Percentiles rank a stretch among this genome's conserved stretches.
Conservation (phyloP, 495 filamentous ascomycete genomes). For the Xylaria bambusicola region DNA sequence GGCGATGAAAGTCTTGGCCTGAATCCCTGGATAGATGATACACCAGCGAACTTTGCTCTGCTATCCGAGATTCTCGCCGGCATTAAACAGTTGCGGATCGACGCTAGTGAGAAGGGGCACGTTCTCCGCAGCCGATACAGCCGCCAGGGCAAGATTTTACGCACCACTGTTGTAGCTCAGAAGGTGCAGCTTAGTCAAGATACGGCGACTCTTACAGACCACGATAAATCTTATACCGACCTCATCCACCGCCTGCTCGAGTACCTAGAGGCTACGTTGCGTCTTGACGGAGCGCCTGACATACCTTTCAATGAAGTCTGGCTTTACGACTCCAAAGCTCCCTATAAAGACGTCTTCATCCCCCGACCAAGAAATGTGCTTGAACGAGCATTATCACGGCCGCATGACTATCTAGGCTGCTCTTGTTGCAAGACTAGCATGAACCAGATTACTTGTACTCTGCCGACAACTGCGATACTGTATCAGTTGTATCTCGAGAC, state of each 20-base stretch:
- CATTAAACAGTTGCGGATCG: constrained; percentile 41
- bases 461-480: constrained; percentile 78
- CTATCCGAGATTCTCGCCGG: constrained; percentile 44
- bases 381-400: constrained; percentile 75
- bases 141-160: constrained; percentile 66
- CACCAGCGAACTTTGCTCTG: constrained; percentile 32
- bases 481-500: constrained; percentile 93
- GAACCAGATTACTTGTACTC: constrained; percentile 57
- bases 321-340: constrained; percentile 77
- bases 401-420: constrained; percentile 85
- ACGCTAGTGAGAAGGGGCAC: constrained; percentile 43
- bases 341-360: constrained; percentile 78
- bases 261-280: constrained; percentile 58
- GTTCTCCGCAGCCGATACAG: constrained; percentile 75
- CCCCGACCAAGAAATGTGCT: constrained; percentile 77
- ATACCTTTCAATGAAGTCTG: constrained; percentile 79
- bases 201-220: constrained; percentile 69
- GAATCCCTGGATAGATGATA: constrained; percentile 35
- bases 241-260: constrained; percentile 66
- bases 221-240: constrained; percentile 75
- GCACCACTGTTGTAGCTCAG: constrained; percentile 84
- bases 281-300: constrained; percentile 58
- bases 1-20: constrained; percentile 44
- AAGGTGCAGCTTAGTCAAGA: constrained; percentile 84
- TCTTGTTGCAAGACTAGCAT: constrained; percentile 58